phyloP scores from a whole-genome alignment of 768 basidiomycete species.

The Leccinellum albellum region DNA sequence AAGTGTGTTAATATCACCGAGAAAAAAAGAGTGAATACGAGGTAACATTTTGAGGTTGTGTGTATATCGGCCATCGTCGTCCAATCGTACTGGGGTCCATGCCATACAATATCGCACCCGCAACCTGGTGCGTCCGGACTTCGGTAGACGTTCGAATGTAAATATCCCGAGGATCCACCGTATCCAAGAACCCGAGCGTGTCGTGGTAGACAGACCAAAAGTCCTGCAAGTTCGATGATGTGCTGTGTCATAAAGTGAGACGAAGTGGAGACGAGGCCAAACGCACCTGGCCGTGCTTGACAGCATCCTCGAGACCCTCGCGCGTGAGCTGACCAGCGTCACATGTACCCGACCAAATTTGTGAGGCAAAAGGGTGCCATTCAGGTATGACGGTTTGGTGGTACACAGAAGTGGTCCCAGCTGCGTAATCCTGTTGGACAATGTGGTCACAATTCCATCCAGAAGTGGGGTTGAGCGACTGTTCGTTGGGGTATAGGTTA shows the following conservation, averaged over 20 bases:
- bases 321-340: constrained; percentile 45
- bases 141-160: constrained; percentile 43
- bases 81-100: constrained; percentile 37
- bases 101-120: constrained; percentile 42
- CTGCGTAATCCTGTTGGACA: constrained; percentile 38
- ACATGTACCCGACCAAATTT: constrained; percentile 48
- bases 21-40: not conserved
- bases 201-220: constrained; percentile 43
- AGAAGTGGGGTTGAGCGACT: constrained; percentile 33
- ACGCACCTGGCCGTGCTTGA: constrained; percentile 38
- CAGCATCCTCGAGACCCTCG: constrained; percentile 41
- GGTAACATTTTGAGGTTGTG: constrained; percentile 41
- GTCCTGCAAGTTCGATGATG: constrained; percentile 32
- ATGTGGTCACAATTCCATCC: constrained; percentile 43
- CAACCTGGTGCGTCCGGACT: constrained; percentile 46
- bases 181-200: constrained; percentile 35
- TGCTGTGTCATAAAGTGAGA: not conserved
- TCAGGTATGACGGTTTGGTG: constrained; percentile 38
- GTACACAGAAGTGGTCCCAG: constrained; percentile 34
- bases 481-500: constrained; percentile 45
- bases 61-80: constrained; percentile 37
- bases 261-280: not conserved
- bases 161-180: constrained; percentile 35
- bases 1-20: not conserved
- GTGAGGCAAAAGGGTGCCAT: constrained; percentile 42